Percentiles rank a stretch among this genome's conserved stretches.
Conservation (phyloP, 78 protist genomes). For the Anaeramoeba ignava region DNA sequence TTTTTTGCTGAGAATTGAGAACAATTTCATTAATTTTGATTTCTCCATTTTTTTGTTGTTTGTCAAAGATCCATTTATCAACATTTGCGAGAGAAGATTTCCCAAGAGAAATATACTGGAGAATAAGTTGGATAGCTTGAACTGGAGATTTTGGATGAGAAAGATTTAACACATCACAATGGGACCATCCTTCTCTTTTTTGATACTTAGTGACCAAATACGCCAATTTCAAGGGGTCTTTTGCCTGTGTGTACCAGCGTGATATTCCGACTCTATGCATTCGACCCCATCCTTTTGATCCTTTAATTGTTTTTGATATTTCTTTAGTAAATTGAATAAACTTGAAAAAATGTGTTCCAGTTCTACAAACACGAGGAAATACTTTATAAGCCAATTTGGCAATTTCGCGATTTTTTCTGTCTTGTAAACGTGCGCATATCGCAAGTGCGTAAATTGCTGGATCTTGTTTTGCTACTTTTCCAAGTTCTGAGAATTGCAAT, state of each 20-base stretch:
- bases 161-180: constrained; percentile 22
- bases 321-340: neutral
- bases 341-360: constrained; percentile 13
- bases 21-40: no score
- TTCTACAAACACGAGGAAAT: constrained; percentile 12
- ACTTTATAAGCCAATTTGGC: neutral
- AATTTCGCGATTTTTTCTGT: neutral
- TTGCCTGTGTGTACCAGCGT: constrained; percentile 9
- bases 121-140: no score
- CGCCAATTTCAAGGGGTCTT: neutral
- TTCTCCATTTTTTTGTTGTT: no score
- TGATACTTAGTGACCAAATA: constrained; percentile 17
- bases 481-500: neutral
- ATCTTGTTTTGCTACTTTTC: constrained; percentile 9
- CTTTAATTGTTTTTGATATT: neutral
- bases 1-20: no score
- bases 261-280: constrained; percentile 4
- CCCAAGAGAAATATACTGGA: no score
- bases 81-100: no score
- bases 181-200: constrained; percentile 3
- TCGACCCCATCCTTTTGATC: constrained; percentile 26
- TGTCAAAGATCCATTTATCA: no score
- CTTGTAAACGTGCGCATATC: neutral
- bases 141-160: constrained; percentile 9
- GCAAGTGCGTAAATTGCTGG: constrained; percentile 11